A percentile compares a stretch with the other conserved stretches of the same genome.
Conservation (phyloP, 202 grass and related monocot genomes). For the Brachypodium distachyon region DNA sequence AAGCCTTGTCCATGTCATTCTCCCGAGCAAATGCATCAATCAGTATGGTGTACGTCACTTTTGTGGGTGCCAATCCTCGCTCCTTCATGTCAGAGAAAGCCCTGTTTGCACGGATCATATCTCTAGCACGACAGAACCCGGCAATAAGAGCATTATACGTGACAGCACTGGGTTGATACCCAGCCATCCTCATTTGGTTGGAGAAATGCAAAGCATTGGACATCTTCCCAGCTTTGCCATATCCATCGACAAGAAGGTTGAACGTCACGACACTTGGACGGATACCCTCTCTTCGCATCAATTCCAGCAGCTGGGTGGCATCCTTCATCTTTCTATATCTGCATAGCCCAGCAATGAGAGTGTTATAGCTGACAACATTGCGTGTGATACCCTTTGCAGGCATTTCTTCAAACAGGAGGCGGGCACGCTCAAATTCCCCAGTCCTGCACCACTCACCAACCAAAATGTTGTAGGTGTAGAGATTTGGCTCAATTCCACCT, state of each 20-base stretch:
- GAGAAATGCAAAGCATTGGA: conserved; percentile 42
- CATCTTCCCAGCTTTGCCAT: conserved; percentile 48
- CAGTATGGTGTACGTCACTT: conserved; percentile 59
- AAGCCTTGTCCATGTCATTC: conserved; percentile 51
- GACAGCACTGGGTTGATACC: conserved; percentile 34
- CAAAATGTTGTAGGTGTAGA: conserved; percentile 54
- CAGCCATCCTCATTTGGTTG: conserved; percentile 44
- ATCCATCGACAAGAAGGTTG: conserved; percentile 55
- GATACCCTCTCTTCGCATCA: conserved; percentile 40
- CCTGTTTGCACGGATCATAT: conserved; percentile 32
- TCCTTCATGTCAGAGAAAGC: conserved; percentile 56
- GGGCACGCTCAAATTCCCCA: conserved; percentile 6
- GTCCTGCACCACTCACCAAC: conserved; percentile 1
- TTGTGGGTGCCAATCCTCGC: conserved; percentile 44
- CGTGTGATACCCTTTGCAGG: conserved; percentile 21
- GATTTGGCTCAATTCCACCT: conserved; percentile 30
- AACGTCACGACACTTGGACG: conserved; percentile 51
- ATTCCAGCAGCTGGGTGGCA: conserved; percentile 16
- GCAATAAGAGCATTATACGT: conserved; percentile 50
- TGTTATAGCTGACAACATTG: conserved; percentile 62
- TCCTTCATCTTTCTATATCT: background rate
- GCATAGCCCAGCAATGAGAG: conserved; percentile 40
- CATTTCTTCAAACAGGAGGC: conserved; percentile 59
- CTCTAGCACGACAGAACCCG: conserved; percentile 44
- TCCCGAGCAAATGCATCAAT: conserved; percentile 53